Evolutionary conservation across 768 basidiomycete genomes (phyloP).

Genomic region (Leccinum ochraceum): DNA sequence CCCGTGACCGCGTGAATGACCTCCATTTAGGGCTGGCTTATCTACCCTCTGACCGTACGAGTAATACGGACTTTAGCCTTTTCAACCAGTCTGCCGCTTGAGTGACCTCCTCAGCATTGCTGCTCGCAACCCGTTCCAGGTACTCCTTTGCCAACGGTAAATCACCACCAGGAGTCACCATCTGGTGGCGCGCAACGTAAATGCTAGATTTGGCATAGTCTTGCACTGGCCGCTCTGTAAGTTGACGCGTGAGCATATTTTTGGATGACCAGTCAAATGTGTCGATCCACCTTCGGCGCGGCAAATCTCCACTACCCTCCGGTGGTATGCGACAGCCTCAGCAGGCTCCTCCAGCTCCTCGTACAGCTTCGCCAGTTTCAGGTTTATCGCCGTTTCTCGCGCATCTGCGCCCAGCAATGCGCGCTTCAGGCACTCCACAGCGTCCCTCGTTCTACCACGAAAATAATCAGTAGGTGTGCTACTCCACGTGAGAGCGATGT

Average conservation of each 20-base stretch:
- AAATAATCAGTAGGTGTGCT: slow-evolving; percentile 5
- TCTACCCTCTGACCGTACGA: slow-evolving; percentile 19
- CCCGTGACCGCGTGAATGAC: slow-evolving; percentile 40
- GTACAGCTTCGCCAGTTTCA: slow-evolving; percentile 75
- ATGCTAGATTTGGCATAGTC: slow-evolving; percentile 86
- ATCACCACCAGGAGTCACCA: slow-evolving; percentile 62
- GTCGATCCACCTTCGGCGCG: slow-evolving; percentile 43
- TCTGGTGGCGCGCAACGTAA: slow-evolving; percentile 79
- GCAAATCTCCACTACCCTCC: slow-evolving; percentile 72
- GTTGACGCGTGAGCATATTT: slow-evolving; percentile 17
- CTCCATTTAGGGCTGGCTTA: slow-evolving; percentile 35
- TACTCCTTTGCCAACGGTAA: slow-evolving; percentile 70
- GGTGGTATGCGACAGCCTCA: slow-evolving; percentile 79
- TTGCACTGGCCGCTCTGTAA: slow-evolving; percentile 59
- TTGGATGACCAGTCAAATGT: slow-evolving; percentile 8
- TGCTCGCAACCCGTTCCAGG: slow-evolving; percentile 69
- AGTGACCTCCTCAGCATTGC: slow-evolving; percentile 81
- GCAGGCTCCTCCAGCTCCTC: slow-evolving; percentile 62
- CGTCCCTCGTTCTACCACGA: slow-evolving; percentile 70
- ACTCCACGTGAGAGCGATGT: background rate
- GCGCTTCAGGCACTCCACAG: slow-evolving; percentile 88
- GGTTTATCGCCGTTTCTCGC: slow-evolving; percentile 69
- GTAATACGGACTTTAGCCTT: slow-evolving; percentile 42
- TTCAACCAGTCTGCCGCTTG: slow-evolving; percentile 74
- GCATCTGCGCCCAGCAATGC: slow-evolving; percentile 82